Evolutionary conservation across 2,329 filamentous ascomycete species (phyloP).

Genomic region (Colletotrichum sp.): DNA sequence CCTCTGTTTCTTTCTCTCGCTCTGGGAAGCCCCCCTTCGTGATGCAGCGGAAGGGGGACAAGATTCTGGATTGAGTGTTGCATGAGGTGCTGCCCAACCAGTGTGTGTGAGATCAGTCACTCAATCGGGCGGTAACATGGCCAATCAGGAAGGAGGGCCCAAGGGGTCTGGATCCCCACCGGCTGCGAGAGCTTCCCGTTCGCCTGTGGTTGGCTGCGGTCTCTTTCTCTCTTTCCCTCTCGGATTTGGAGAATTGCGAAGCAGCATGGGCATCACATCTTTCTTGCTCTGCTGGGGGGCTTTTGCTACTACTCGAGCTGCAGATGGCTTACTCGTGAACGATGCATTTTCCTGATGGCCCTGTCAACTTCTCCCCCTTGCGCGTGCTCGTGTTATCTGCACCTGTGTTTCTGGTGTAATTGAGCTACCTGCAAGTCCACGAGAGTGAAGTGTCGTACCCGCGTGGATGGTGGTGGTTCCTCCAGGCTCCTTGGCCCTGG

Average conservation of each 20-base stretch:
- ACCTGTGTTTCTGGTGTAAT: neutral
- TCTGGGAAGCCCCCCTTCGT: neutral
- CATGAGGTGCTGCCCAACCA: conserved; percentile 23
- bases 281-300: neutral
- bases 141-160: conserved; percentile 25
- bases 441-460: neutral
- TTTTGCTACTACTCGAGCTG: neutral
- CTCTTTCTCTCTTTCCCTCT: neutral
- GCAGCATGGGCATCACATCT: neutral
- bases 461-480: neutral
- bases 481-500: neutral
- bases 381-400: neutral
- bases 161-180: conserved; percentile 4
- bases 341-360: neutral
- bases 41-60: neutral
- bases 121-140: conserved; percentile 37
- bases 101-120: conserved; percentile 26
- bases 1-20: neutral
- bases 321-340: neutral
- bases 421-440: neutral
- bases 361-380: neutral
- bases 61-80: neutral
- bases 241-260: neutral
- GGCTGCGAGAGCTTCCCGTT: conserved; percentile 1
- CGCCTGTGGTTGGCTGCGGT: neutral